These are phyloP conservation scores for Leccinum griseonigrum DNA, from an alignment of 1,284 basidiomycete species.

Conservation along the genomic window DNA sequence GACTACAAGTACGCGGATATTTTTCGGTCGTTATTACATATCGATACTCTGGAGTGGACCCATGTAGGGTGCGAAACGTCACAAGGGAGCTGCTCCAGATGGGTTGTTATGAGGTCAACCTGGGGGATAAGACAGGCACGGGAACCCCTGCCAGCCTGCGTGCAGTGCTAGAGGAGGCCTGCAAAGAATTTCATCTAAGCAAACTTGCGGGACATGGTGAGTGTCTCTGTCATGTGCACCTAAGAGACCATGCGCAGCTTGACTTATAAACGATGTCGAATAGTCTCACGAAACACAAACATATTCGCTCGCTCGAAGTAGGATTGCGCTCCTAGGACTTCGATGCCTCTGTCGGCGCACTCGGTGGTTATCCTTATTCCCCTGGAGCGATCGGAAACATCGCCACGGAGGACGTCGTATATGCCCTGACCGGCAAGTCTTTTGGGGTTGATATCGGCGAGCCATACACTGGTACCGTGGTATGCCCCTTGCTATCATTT, in stretches of 20 bases:
- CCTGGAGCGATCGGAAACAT: slow-evolving; percentile 95
- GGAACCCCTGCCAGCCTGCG: slow-evolving; percentile 73
- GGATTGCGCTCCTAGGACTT: slow-evolving; percentile 75
- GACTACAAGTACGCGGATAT: too few relatives aligned
- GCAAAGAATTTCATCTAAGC: slow-evolving; percentile 57
- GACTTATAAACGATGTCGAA: not conserved
- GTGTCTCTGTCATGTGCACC: slow-evolving; percentile 26
- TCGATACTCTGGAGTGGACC: too few relatives aligned
- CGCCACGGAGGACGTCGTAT: slow-evolving; percentile 87
- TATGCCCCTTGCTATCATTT: not conserved
- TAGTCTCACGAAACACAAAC: slow-evolving; percentile 81
- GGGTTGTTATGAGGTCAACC: slow-evolving; percentile 89
- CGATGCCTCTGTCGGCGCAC: slow-evolving; percentile 77
- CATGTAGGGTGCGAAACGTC: too few relatives aligned
- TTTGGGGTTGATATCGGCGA: too few relatives aligned
- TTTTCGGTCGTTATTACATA: too few relatives aligned
- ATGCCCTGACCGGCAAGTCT: slow-evolving; percentile 69
- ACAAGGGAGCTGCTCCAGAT: too few relatives aligned
- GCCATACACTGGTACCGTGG: slow-evolving; percentile 18
- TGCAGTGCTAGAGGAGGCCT: slow-evolving; percentile 69
- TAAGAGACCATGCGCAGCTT: not conserved
- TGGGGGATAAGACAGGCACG: slow-evolving; percentile 91
- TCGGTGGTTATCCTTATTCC: slow-evolving; percentile 94
- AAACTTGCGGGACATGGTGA: slow-evolving; percentile 75
- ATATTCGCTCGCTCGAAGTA: slow-evolving; percentile 58